phyloP scores from a whole-genome alignment of 2,329 filamentous ascomycete species.

The Plectosphaerella cucumerina region DNA sequence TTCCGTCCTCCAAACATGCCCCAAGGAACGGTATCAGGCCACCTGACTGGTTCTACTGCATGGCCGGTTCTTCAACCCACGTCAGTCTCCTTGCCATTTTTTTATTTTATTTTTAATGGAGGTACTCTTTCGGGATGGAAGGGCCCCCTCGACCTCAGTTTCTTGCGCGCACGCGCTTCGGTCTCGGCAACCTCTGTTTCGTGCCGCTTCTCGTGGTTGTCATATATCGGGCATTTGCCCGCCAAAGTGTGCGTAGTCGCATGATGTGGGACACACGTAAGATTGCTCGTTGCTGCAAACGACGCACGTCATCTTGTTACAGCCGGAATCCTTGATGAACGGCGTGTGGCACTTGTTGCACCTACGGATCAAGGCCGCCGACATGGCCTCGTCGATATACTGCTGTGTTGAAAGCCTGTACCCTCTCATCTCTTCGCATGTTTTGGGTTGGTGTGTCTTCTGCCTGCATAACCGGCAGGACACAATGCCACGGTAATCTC shows the following conservation, averaged over 20 bases:
- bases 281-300: constrained; percentile 52
- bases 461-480: constrained; percentile 66
- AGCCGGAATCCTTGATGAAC: constrained; percentile 75
- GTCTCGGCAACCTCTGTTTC: constrained; percentile 59
- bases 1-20: no score
- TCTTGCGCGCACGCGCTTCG: constrained; percentile 51
- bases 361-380: constrained; percentile 67
- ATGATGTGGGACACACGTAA: constrained; percentile 68
- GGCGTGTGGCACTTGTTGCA: constrained; percentile 71
- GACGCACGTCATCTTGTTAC: constrained; percentile 78
- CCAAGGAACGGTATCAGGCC: no score
- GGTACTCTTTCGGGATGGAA: no score
- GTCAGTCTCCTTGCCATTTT: no score
- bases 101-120: no score
- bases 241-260: constrained; percentile 65
- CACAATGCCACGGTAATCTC: constrained; percentile 56
- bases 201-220: constrained; percentile 57
- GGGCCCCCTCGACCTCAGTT: no score
- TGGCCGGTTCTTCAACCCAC: no score
- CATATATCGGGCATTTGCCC: constrained; percentile 65
- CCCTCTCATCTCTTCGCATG: constrained; percentile 61
- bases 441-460: constrained; percentile 67
- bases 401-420: constrained; percentile 60
- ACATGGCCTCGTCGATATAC: constrained; percentile 79
- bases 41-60: no score